phyloP scores from a whole-genome alignment of 192 early-diverging fungal genomes.

The Backusella macrospora region DNA sequence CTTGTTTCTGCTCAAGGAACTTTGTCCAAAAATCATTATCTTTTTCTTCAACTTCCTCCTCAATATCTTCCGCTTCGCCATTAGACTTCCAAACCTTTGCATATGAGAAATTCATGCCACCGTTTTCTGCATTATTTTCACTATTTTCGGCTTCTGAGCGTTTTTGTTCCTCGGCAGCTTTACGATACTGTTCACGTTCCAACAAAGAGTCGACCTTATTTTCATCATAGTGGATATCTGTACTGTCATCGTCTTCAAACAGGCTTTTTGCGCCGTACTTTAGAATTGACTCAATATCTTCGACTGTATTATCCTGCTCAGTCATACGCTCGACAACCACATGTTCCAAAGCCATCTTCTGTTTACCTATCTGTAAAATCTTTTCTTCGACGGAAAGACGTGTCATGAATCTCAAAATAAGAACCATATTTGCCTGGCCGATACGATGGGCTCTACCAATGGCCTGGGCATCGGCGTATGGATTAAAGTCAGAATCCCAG shows the following conservation, averaged over 20 bases:
- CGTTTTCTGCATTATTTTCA: not conserved
- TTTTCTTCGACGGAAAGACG: slow-evolving; percentile 63
- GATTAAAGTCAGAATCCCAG: slow-evolving; percentile 77
- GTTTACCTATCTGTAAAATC: slow-evolving; percentile 73
- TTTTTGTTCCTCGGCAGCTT: not conserved
- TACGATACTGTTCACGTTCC: slow-evolving; percentile 43
- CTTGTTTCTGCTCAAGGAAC: slow-evolving; percentile 27
- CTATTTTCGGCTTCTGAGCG: not conserved
- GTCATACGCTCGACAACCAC: slow-evolving; percentile 73
- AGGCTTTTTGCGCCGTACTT: slow-evolving; percentile 70
- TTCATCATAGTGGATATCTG: slow-evolving; percentile 57
- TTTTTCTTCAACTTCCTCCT: not conserved
- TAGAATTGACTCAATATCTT: slow-evolving; percentile 66
- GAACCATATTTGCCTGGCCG: slow-evolving; percentile 67
- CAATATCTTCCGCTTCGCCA: slow-evolving; percentile 42
- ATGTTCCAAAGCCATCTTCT: slow-evolving; percentile 77
- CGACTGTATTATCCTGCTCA: slow-evolving; percentile 51
- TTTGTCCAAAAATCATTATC: slow-evolving; percentile 39
- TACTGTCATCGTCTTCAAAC: slow-evolving; percentile 58
- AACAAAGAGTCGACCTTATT: slow-evolving; percentile 61
- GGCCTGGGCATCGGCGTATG: slow-evolving; percentile 73
- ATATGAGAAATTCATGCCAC: slow-evolving; percentile 13
- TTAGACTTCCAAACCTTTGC: slow-evolving; percentile 21
- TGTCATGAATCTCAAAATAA: slow-evolving; percentile 68
- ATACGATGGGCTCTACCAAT: slow-evolving; percentile 75